Conservation (phyloP, 1,284 basidiomycete genomes). For the Boletus sp. region DNA sequence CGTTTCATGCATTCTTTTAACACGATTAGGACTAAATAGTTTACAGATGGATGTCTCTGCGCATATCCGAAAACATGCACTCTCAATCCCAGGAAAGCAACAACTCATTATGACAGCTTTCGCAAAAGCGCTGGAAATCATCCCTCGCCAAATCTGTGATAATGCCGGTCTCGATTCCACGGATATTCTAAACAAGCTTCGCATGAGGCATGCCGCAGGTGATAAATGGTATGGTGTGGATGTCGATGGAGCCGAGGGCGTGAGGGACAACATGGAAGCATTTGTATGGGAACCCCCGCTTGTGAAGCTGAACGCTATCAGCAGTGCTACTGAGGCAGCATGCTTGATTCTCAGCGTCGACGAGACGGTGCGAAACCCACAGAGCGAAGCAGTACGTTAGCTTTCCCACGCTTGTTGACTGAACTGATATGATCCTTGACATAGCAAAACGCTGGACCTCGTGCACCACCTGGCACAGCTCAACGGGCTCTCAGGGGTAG, state of each 20-base stretch:
- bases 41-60: constrained; percentile 93
- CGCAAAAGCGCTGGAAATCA: constrained; percentile 95
- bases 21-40: constrained; percentile 16
- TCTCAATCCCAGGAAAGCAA: constrained; percentile 93
- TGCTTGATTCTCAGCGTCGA: constrained; percentile 94
- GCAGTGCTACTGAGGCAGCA: constrained; percentile 93
- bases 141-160: constrained; percentile 97
- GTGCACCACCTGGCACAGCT: constrained; percentile 79
- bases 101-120: constrained; percentile 95
- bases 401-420: constrained; percentile 4
- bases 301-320: constrained; percentile 94
- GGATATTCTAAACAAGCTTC: constrained; percentile 94
- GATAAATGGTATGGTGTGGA: constrained; percentile 93
- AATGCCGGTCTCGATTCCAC: constrained; percentile 98
- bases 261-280: constrained; percentile 93
- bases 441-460: constrained; percentile 73
- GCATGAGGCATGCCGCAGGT: constrained; percentile 92
- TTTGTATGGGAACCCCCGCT: constrained; percentile 99
- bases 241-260: constrained; percentile 84
- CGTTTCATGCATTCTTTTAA: constrained; percentile 4
- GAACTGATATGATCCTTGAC: constrained; percentile 14
- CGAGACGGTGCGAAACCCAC: constrained; percentile 91
- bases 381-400: constrained; percentile 76
- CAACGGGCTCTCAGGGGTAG: constrained; percentile 80
- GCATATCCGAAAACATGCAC: constrained; percentile 84